Percentiles rank a stretch among this genome's conserved stretches.
Evolutionary conservation across 441 rosid species (phyloP).

Genomic region (Adansonia rubrostipa): DNA sequence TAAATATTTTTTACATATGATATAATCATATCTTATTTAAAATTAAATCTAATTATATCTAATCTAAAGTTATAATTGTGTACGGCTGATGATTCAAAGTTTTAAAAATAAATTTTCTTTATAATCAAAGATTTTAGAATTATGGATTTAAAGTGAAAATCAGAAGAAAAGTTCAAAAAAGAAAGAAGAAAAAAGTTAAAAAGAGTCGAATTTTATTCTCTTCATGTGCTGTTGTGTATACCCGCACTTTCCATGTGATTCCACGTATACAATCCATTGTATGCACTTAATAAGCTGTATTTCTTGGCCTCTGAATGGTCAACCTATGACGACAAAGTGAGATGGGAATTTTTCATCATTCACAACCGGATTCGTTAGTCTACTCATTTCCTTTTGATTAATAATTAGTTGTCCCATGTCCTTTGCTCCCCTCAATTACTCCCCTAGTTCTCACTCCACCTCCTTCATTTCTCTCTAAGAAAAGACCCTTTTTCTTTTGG

Average conservation of each 20-base stretch:
- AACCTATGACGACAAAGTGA: conserved; percentile 33
- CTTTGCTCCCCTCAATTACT: conserved; percentile 8
- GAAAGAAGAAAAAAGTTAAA: conserved; percentile 6
- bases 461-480: conserved; percentile 20
- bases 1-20: no score
- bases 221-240: conserved; percentile 22
- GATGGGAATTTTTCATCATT: conserved; percentile 23
- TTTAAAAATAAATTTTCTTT: neutral
- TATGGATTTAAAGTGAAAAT: conserved; percentile 18
- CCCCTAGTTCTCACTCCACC: conserved; percentile 15
- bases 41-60: no score
- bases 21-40: no score
- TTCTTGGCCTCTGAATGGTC: conserved; percentile 28
- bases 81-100: neutral
- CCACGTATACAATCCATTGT: conserved; percentile 39
- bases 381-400: conserved; percentile 35
- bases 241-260: conserved; percentile 38
- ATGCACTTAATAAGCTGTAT: conserved; percentile 26
- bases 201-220: conserved; percentile 26
- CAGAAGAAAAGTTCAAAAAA: conserved; percentile 5
- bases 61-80: neutral
- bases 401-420: conserved; percentile 24
- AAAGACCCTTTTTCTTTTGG: neutral
- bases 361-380: conserved; percentile 33
- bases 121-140: neutral